phyloP scores from a whole-genome alignment of 2,329 filamentous ascomycete species.

The Phaeosphaeria sp. region DNA sequence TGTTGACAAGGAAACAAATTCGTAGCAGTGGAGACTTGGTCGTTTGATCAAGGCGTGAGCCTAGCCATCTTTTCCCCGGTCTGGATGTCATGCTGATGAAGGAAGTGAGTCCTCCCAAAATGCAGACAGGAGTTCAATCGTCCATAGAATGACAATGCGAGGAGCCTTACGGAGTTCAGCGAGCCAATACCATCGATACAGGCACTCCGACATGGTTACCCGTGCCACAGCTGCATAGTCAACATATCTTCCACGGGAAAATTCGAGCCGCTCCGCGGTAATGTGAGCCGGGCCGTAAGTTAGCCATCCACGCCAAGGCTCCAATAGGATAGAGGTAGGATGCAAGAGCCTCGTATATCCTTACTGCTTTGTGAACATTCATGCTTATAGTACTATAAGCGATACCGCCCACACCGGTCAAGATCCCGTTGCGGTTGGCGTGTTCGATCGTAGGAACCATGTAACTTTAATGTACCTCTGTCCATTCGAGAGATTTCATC shows the following conservation, averaged over 20 bases:
- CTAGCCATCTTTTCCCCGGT: too few relatives aligned
- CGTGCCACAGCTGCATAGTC: neutral
- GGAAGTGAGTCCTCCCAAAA: too few relatives aligned
- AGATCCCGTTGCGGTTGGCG: neutral
- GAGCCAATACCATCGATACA: neutral
- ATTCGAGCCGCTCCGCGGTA: neutral
- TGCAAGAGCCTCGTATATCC: neutral
- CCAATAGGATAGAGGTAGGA: neutral
- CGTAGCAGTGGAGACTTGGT: too few relatives aligned
- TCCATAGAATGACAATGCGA: neutral
- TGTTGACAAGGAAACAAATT: neutral
- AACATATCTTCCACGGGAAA: neutral
- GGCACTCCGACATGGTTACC: neutral
- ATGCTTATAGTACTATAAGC: neutral
- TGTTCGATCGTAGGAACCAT: too few relatives aligned
- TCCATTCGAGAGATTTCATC: too few relatives aligned
- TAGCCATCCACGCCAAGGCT: neutral
- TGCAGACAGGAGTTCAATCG: too few relatives aligned
- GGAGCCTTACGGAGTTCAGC: neutral
- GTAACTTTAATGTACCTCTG: too few relatives aligned
- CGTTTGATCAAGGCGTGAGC: too few relatives aligned
- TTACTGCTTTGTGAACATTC: neutral
- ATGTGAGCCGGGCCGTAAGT: neutral
- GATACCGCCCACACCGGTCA: neutral
- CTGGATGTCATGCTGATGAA: too few relatives aligned